phyloP scores from a whole-genome alignment of 106 monocot genomes.

The Xerophyta viscosa region DNA sequence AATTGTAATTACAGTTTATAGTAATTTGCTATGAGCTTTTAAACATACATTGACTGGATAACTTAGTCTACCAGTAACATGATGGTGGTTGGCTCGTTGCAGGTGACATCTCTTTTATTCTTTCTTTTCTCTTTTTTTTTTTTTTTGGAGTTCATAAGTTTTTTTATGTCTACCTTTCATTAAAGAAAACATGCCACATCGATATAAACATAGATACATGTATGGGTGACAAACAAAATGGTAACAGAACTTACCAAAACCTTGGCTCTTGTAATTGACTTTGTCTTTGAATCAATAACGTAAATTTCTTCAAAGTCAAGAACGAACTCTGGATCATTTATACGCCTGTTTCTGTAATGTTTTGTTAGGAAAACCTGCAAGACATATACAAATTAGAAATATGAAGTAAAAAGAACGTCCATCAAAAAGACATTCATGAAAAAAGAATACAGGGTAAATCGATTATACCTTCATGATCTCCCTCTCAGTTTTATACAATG shows the following conservation, averaged over 20 bases:
- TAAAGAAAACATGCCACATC: neutral
- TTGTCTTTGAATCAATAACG: slow-evolving; percentile 83
- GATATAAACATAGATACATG: neutral
- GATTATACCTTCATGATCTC: slow-evolving; percentile 80
- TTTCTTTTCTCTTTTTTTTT: too few relatives aligned
- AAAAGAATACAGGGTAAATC: too few relatives aligned
- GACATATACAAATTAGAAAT: neutral
- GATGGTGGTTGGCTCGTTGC: too few relatives aligned
- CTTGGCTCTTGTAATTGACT: slow-evolving; percentile 83
- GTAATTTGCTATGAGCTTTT: too few relatives aligned
- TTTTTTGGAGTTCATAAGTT: too few relatives aligned
- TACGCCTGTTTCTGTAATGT: slow-evolving; percentile 82
- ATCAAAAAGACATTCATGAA: neutral
- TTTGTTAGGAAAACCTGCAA: slow-evolving; percentile 89
- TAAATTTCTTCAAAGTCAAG: slow-evolving; percentile 99
- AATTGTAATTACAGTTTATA: too few relatives aligned
- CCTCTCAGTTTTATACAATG: slow-evolving; percentile 71
- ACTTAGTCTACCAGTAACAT: too few relatives aligned
- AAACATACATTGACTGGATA: too few relatives aligned
- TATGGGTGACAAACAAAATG: neutral
- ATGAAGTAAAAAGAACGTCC: neutral
- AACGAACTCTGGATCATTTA: slow-evolving; percentile 69
- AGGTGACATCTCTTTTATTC: too few relatives aligned
- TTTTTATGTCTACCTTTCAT: too few relatives aligned
- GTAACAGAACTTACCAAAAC: slow-evolving; percentile 51